Conservation (phyloP, 2,329 filamentous ascomycete species). For the Ascochyta clinopodiicola region DNA sequence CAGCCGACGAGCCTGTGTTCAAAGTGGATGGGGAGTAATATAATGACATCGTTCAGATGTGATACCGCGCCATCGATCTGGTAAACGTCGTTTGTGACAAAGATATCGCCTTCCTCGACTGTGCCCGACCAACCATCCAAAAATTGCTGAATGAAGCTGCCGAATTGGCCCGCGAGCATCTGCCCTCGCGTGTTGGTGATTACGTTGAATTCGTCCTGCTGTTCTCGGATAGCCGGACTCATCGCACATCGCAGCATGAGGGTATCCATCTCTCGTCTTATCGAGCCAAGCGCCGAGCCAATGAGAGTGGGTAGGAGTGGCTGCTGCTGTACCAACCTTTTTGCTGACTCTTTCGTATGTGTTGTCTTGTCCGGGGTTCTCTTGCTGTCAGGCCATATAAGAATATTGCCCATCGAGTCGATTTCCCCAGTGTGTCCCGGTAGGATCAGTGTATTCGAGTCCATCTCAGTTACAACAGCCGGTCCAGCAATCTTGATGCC, state of each 20-base stretch:
- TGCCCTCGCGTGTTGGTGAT: slow-evolving; percentile 57
- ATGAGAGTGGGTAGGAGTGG: slow-evolving; percentile 55
- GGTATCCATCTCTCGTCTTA: slow-evolving; percentile 59
- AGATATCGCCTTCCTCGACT: slow-evolving; percentile 58
- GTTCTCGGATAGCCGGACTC: slow-evolving; percentile 59
- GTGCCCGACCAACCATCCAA: slow-evolving; percentile 56
- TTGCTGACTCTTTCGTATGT: slow-evolving; percentile 49
- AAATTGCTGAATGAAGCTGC: slow-evolving; percentile 58
- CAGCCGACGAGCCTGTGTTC: slow-evolving; percentile 55
- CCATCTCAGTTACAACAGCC: slow-evolving; percentile 59
- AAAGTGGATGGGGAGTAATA: slow-evolving; percentile 57
- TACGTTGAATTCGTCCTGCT: slow-evolving; percentile 62
- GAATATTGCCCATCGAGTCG: slow-evolving; percentile 57
- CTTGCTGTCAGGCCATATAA: slow-evolving; percentile 52
- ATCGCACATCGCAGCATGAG: slow-evolving; percentile 60
- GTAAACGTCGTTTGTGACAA: slow-evolving; percentile 60
- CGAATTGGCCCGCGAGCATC: slow-evolving; percentile 61
- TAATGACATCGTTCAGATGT: slow-evolving; percentile 59
- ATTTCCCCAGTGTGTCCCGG: slow-evolving; percentile 57
- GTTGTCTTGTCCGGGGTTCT: slow-evolving; percentile 31
- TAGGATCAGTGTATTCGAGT: slow-evolving; percentile 59
- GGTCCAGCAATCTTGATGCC: slow-evolving; percentile 54
- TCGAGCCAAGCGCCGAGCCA: slow-evolving; percentile 54
- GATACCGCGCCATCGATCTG: slow-evolving; percentile 58
- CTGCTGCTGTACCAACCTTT: slow-evolving; percentile 47